Evolutionary conservation across 1,139 yeast species (phyloP), one percentile per base, ranked within the genome.

Genomic region (Sugiyamaella novakii): DNA sequence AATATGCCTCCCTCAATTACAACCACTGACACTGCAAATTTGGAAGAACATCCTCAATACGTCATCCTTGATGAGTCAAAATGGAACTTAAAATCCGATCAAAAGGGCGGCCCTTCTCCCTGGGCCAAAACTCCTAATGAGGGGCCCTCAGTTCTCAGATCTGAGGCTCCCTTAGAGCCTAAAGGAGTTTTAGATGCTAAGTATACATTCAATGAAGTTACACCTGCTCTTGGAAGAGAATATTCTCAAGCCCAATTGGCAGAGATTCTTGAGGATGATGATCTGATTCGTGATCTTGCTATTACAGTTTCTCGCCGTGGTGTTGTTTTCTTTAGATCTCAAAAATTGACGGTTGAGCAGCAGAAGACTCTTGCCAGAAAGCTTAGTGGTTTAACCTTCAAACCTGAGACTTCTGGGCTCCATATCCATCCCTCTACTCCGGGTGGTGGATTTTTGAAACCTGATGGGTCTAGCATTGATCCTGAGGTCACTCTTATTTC

Each of bases 351-450:
- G 53, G 76, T 78, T 43, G 70, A 70, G 29, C 66, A 78, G 53
- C 81, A 78, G 63, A 72, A 74, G 59, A 70, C 75, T 17, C 78
- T 76, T 62, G 84, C 79, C 14, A 68, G 69, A 47, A 75, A 81
- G 57, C 81, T 74, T 55, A 88, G 88, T 14, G 78, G 79, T 17
- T 70, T 81, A 47, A 87, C 83, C 62, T 77, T 82, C 43, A 87
- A 83, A 62, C 87, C 87, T 15, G 75, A 74, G 47, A 77, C 84
- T 7, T 77, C 84, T 11, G 86, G 87, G 15, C 79, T 85, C 5
- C 89, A 65, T 51, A 61, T 63, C 27, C 68, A 65, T 44, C 68
- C 68, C 12, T 57, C 62, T 19, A 55, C 63, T 17, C 57, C 64
- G 2, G 64, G 63, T 25, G 67, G 66, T 3, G 68, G 67, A 11